Evolutionary conservation across 2,329 filamentous ascomycete genomes (phyloP), one percentile per base, ranked within the genome.

Genomic region (Thelonectria discophora): DNA sequence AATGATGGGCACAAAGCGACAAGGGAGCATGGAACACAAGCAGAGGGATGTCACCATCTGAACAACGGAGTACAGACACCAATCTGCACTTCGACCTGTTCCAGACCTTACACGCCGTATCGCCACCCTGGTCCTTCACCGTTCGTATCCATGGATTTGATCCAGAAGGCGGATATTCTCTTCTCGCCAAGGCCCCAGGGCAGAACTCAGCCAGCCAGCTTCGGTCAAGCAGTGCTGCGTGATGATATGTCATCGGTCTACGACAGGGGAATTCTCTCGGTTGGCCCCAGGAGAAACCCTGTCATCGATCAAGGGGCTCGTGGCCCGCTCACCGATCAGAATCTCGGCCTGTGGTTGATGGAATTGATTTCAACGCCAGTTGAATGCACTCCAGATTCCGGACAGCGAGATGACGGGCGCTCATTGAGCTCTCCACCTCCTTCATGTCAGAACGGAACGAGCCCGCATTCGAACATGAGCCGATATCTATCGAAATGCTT

Each of bases 301-400:
- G 67, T 50, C 52, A 46, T 43, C 50, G 34, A 42, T 52, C 65
- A 60, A 65, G 65, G 47, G 51, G 61, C 47, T 54, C 47, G 49
- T 58, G 65, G 59, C 69, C 65, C 69, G 67, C 67, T 53, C 46
- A 55, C 58, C 59, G 65, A 71, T 64, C 30, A 59, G 51, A 58
- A 64, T 60, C 69, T 62, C 62, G 69, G 55, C 40, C 63, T 71
- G 64, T 72, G 69, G 67, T 71, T 71, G 69, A 71, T 69, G 69
- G 69, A 71, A 70, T 64, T 66, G 56, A 51, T 50, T 70, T 69
- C 66, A 20, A 69, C 68, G 51, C 66, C 61, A 65, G 57, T 66
- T 65, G 48, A 54, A 58, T 27, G 27, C 46, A 51, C 50, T 37
- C 48, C 52, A 63, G 54, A 50, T 39, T 45, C 34, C 58, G 54